phyloP scores from a whole-genome alignment of 768 basidiomycete species.

The Jaapia argillacea region DNA sequence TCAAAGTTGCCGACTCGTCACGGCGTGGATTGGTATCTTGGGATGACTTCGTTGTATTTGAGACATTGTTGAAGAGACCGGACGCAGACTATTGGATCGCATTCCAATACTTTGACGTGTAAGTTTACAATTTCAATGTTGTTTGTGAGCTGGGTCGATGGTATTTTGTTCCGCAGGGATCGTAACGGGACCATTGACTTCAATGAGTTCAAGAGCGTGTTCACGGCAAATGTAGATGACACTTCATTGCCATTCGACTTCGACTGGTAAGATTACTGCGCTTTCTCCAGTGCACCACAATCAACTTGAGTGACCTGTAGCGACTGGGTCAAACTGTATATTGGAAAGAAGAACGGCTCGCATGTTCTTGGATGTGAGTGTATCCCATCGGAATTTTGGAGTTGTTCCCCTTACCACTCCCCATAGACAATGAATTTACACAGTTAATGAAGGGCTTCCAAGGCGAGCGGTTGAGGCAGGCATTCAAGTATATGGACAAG shows the following conservation, averaged over 20 bases:
- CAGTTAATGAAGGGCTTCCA: conserved; percentile 98
- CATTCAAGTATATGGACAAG: conserved; percentile 84
- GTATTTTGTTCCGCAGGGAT: conserved; percentile 40
- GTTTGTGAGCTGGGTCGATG: too few species aligned
- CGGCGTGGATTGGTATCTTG: conserved; percentile 75
- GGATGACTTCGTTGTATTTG: conserved; percentile 95
- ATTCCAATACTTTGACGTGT: conserved; percentile 95
- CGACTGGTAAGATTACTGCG: conserved; percentile 54
- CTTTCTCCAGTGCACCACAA: not conserved
- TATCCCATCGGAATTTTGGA: not conserved
- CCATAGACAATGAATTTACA: conserved; percentile 92
- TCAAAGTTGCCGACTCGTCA: conserved; percentile 77
- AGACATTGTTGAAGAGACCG: conserved; percentile 85
- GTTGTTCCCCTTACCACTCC: conserved; percentile 7
- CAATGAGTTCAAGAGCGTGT: conserved; percentile 91
- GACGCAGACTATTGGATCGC: conserved; percentile 98
- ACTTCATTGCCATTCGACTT: conserved; percentile 92
- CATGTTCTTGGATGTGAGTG: conserved; percentile 86
- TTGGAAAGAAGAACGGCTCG: conserved; percentile 85
- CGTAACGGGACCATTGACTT: conserved; percentile 88
- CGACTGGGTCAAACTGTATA: conserved; percentile 94
- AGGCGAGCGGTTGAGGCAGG: conserved; percentile 93
- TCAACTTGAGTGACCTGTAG: conserved; percentile 24
- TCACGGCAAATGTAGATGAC: conserved; percentile 66
- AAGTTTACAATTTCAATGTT: too few species aligned